Evolutionary conservation across 768 basidiomycete species (phyloP), one percentile per base, ranked within the genome.

Genomic region (Arthromyces matolae): DNA sequence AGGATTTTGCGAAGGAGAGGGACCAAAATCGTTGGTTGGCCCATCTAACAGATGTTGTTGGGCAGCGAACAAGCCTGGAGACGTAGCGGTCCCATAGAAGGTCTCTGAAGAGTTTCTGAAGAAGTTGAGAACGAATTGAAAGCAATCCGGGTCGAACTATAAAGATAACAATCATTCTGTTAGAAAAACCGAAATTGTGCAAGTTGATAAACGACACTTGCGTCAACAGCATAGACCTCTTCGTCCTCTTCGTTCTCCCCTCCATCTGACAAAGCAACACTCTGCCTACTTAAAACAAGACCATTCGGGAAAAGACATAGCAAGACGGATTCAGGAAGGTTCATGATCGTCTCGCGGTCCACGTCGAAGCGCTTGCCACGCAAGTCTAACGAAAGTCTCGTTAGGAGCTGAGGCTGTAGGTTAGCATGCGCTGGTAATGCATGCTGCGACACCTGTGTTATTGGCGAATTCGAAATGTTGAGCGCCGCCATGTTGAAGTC

Each of bases 71-170:
- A 93, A 73, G 10, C 92, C 93, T 1, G 85, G 87, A 4, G 74
- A 69, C 36, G 69, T 76, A 34, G 80, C 69, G 7, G 87, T 88
- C 32, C 95, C 96, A 69, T 99, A 98, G 74, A 99, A 99, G 42
- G 78, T 70, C 53, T 93, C 86, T 31, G 89, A 89, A 12, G 95
- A 88, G 63, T 73, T 80, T 39, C 84, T 80, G 76, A 96, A 99
- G 79, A 98, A 98, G 33, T 78, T 75, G 23, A 99, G 81, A 39
- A 98, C 92, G 65, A 84, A 98, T 68, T 85, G 78, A 70, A 99
- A 96, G 67, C 94, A 97, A 35, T 92, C 86, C 45, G 95, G 93
- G 71, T 99, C 96, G 64, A 97, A 99, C 95, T 98, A 54, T n/a
- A 14, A 27, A 34, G 40, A 34, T 22, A 53, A 40, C 20, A 34